A percentile compares a stretch with the other conserved stretches of the same genome.
These are phyloP conservation scores for Candida parachauliodes DNA, from an alignment of 805 yeast species.

Conservation along the genomic window DNA sequence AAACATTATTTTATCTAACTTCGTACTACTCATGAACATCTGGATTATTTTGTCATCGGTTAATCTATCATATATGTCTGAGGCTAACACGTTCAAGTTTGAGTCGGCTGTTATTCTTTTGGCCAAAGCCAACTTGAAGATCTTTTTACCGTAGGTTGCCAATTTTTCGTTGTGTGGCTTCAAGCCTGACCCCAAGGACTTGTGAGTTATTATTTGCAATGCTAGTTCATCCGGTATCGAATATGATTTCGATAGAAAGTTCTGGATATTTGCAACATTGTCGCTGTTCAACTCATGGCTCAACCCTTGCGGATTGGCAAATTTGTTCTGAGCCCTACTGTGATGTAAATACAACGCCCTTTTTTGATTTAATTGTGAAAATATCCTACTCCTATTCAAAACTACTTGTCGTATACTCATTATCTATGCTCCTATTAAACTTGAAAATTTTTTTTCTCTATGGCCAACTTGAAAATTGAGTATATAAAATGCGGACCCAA, in stretches of 20 bases:
- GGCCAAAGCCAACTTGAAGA: slow-evolving; percentile 49
- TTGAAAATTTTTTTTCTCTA: slow-evolving; percentile 4
- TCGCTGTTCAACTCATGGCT: slow-evolving; percentile 51
- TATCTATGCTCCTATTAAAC: background rate
- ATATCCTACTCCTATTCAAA: background rate
- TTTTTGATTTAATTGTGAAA: slow-evolving; percentile 2
- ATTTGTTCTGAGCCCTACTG: slow-evolving; percentile 63
- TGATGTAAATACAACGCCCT: slow-evolving; percentile 40
- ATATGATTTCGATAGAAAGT: slow-evolving; percentile 46
- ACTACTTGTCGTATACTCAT: slow-evolving; percentile 14
- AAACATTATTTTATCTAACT: slow-evolving; percentile 54
- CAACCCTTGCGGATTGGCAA: slow-evolving; percentile 28
- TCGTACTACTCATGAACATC: slow-evolving; percentile 45
- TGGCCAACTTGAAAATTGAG: background rate
- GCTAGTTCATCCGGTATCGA: slow-evolving; percentile 57
- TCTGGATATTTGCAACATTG: slow-evolving; percentile 47
- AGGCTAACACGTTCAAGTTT: slow-evolving; percentile 60
- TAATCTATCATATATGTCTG: slow-evolving; percentile 48
- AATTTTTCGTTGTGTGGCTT: slow-evolving; percentile 88
- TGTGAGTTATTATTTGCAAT: slow-evolving; percentile 85
- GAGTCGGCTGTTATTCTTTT: slow-evolving; percentile 34
- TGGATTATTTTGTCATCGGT: slow-evolving; percentile 50
- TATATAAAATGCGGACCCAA: background rate
- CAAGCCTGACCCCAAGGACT: slow-evolving; percentile 88
- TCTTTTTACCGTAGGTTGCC: slow-evolving; percentile 65